phyloP scores from a whole-genome alignment of 1,284 basidiomycete genomes.

The Apiotrichum akiyoshidainum region DNA sequence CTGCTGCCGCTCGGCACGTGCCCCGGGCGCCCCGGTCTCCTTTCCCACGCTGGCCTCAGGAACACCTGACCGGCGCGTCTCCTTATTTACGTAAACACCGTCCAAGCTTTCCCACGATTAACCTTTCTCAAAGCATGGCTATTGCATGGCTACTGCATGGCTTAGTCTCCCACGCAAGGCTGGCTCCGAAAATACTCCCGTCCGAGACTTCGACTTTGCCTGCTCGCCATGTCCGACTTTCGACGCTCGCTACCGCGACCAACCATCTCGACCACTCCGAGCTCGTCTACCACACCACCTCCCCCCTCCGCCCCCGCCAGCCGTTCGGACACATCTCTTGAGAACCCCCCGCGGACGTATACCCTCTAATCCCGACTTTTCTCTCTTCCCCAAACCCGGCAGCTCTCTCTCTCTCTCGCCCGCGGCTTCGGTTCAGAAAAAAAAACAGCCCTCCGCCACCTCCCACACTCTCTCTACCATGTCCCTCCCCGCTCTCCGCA shows the following conservation, averaged over 20 bases:
- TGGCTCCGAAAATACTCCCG: neutral
- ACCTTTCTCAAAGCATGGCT: neutral
- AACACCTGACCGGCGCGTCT: neutral
- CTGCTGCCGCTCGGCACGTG: neutral
- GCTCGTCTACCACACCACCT: neutral
- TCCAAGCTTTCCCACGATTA: too few species aligned
- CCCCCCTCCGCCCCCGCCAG: neutral
- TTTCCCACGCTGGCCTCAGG: neutral
- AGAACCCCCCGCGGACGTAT: too few species aligned
- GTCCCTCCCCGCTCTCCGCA: constrained; percentile 14
- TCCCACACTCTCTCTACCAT: neutral
- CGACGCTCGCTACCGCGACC: neutral
- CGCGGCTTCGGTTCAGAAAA: neutral
- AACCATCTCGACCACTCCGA: too few species aligned
- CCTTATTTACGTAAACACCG: too few species aligned
- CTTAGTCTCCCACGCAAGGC: neutral
- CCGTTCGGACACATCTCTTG: neutral
- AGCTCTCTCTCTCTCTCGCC: too few species aligned
- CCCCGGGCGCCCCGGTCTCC: too few species aligned
- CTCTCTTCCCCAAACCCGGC: too few species aligned
- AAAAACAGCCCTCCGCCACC: neutral
- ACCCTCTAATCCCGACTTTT: too few species aligned
- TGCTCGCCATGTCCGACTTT: constrained; percentile 1
- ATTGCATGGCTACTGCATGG: neutral
- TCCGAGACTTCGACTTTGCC: neutral